These are phyloP conservation scores for Penicillium ochrochloron DNA, from an alignment of 495 filamentous ascomycete genomes.

Conservation along the genomic window DNA sequence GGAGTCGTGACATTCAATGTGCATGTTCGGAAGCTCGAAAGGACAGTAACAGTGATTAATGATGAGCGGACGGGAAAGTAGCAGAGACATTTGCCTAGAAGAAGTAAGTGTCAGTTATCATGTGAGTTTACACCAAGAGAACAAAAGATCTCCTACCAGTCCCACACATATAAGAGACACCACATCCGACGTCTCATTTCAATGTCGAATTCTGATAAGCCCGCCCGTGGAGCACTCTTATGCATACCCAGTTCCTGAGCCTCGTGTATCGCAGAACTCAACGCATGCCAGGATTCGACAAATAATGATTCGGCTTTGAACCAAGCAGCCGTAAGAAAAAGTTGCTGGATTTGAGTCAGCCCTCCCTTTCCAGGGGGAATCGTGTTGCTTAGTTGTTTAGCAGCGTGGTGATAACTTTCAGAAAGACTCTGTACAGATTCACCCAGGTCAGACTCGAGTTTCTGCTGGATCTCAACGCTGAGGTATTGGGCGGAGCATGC, in stretches of 20 bases:
- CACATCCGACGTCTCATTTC: constrained; percentile 45
- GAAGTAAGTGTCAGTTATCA: neutral
- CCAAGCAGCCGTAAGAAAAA: constrained; percentile 56
- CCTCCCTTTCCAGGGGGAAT: constrained; percentile 53
- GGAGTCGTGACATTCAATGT: constrained; percentile 25
- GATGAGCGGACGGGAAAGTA: constrained; percentile 35
- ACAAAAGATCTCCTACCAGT: constrained; percentile 30
- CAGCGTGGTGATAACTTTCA: constrained; percentile 46
- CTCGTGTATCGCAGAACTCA: constrained; percentile 51
- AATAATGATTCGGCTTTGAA: constrained; percentile 58
- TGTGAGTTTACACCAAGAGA: neutral
- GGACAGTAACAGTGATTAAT: constrained; percentile 29
- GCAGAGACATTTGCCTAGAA: constrained; percentile 37
- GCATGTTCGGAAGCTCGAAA: constrained; percentile 32
- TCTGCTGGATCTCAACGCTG: constrained; percentile 38
- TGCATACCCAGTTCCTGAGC: constrained; percentile 59
- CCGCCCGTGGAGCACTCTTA: constrained; percentile 38
- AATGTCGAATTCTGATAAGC: constrained; percentile 46
- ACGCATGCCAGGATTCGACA: constrained; percentile 56
- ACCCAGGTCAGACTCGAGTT: constrained; percentile 53
- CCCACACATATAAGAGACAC: constrained; percentile 47
- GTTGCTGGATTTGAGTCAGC: constrained; percentile 54
- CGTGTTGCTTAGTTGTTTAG: constrained; percentile 48
- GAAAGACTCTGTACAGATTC: constrained; percentile 43
- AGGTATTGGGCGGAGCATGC: constrained; percentile 55